Evolutionary conservation across 2,329 filamentous ascomycete species (phyloP).

Genomic region (Cryphonectria carpinicola): DNA sequence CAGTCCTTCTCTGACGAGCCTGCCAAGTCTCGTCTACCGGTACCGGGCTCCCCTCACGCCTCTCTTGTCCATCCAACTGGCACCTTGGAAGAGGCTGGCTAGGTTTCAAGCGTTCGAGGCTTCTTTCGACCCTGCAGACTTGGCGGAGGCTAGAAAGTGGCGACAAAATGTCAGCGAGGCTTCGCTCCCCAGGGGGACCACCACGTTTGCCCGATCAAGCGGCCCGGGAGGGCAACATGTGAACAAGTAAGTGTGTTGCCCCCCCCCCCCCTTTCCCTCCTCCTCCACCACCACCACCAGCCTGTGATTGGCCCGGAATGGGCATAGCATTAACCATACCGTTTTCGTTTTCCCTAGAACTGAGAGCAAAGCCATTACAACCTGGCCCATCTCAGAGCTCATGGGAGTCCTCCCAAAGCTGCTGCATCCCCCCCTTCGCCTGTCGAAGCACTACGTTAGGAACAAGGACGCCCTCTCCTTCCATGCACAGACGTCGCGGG

Average conservation of each 20-base stretch:
- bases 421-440: constrained; percentile 51
- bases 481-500: constrained; percentile 59
- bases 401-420: constrained; percentile 49
- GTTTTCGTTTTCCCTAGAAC: constrained; percentile 47
- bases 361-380: constrained; percentile 62
- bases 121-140: constrained; percentile 52
- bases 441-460: constrained; percentile 58
- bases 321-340: not conserved
- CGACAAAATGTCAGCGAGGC: constrained; percentile 47
- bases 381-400: constrained; percentile 54
- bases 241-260: constrained; percentile 64
- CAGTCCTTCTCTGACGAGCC: constrained; percentile 12
- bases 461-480: constrained; percentile 57
- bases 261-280: not conserved
- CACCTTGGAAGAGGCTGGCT: constrained; percentile 27
- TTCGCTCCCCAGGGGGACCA: constrained; percentile 55
- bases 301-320: not conserved
- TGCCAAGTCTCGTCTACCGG: constrained; percentile 15
- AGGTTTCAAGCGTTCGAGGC: constrained; percentile 55
- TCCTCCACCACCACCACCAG: not conserved
- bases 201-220: constrained; percentile 60
- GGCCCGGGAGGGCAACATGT: constrained; percentile 66
- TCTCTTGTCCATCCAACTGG: constrained; percentile 20
- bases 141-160: constrained; percentile 58
- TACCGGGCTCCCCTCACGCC: constrained; percentile 2